Evolutionary conservation across 148 eudicot genomes (phyloP).

Genomic region (Rhododendron mucronatum): DNA sequence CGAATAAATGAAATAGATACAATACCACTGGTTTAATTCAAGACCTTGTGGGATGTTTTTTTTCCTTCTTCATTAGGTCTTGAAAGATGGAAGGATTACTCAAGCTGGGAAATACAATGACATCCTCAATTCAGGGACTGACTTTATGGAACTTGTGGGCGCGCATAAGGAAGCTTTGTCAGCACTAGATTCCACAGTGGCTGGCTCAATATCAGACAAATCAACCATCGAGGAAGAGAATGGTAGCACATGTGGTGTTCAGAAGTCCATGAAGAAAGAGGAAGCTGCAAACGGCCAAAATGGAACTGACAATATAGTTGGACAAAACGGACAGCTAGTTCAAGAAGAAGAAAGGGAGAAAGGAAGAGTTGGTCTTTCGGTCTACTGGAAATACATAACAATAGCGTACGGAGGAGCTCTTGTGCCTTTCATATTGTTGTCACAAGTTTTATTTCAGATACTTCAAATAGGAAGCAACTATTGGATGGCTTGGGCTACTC

Average conservation of each 20-base stretch:
- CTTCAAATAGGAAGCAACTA: slow-evolving; percentile 60
- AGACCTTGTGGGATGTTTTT: background rate
- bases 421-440: slow-evolving; percentile 46
- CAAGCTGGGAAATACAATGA: slow-evolving; percentile 56
- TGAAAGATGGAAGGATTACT: slow-evolving; percentile 54
- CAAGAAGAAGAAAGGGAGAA: slow-evolving; percentile 70
- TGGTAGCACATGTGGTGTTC: background rate
- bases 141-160: slow-evolving; percentile 55
- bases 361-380: slow-evolving; percentile 48
- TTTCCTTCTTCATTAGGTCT: slow-evolving; percentile 28
- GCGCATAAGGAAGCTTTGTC: slow-evolving; percentile 57
- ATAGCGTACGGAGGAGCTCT: slow-evolving; percentile 56
- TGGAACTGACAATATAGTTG: slow-evolving; percentile 1
- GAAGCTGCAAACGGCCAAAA: slow-evolving; percentile 14
- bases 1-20: background rate
- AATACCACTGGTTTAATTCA: background rate
- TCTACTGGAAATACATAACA: slow-evolving; percentile 58
- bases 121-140: slow-evolving; percentile 47
- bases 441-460: slow-evolving; percentile 41
- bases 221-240: slow-evolving; percentile 6
- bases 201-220: slow-evolving; percentile 2
- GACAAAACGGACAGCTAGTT: slow-evolving; percentile 42
- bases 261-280: slow-evolving; percentile 13
- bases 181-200: slow-evolving; percentile 29
- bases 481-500: slow-evolving; percentile 74